A percentile compares a stretch with the other conserved stretches of the same genome.
phyloP scores from a whole-genome alignment of 2,329 filamentous ascomycete species.

The Trichoderma sp. region DNA sequence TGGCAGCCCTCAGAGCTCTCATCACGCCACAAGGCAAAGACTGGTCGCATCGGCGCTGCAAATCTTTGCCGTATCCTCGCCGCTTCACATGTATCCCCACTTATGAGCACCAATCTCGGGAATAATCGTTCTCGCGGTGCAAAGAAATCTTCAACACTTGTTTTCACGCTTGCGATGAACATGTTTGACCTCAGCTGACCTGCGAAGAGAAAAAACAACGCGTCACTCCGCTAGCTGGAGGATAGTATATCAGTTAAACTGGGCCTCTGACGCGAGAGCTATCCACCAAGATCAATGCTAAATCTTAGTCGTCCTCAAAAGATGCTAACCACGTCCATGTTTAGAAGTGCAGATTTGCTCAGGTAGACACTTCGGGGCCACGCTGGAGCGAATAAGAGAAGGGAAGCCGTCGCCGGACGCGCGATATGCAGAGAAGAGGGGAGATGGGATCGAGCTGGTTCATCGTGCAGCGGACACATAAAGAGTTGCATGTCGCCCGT shows the following conservation, averaged over 20 bases:
- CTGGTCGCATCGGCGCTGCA: background rate
- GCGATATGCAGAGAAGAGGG: constrained; percentile 1
- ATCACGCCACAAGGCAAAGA: constrained; percentile 4
- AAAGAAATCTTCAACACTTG: background rate
- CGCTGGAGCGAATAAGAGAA: constrained; percentile 14
- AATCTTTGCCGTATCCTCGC: background rate
- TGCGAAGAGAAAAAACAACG: constrained; percentile 1
- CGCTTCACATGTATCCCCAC: background rate
- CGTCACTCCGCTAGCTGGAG: constrained; percentile 2
- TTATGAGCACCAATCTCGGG: background rate
- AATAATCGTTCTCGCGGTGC: background rate
- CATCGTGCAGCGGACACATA: constrained; percentile 14
- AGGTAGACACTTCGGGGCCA: background rate
- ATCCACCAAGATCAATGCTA: constrained; percentile 10
- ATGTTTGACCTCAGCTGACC: constrained; percentile 11
- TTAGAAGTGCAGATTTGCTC: constrained; percentile 6
- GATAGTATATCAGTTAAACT: background rate
- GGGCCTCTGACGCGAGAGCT: constrained; percentile 4
- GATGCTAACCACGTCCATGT: background rate
- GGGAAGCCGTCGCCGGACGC: background rate
- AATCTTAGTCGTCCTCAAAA: background rate
- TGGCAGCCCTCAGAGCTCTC: background rate
- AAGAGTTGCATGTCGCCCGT: constrained; percentile 8
- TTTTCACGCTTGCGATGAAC: background rate
- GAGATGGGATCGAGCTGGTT: constrained; percentile 3